Percentiles rank a stretch among this genome's conserved stretches.
These are phyloP conservation scores for Scenedesmus sp. DNA, from an alignment of 163 green algal genomes.

Conservation along the genomic window DNA sequence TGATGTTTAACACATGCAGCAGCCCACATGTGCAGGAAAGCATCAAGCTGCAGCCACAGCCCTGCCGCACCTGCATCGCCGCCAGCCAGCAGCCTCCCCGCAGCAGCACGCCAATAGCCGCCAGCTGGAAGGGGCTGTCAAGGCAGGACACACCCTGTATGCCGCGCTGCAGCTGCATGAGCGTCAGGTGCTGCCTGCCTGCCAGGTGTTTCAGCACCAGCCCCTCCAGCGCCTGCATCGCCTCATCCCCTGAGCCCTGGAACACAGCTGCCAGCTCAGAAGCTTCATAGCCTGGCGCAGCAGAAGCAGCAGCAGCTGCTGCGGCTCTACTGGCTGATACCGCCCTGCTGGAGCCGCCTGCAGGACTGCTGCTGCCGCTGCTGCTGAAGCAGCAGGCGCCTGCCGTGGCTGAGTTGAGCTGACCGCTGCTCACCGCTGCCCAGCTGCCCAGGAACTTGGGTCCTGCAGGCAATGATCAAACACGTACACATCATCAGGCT, in stretches of 20 bases:
- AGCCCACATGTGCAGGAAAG: background rate
- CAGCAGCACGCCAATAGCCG: constrained; percentile 37
- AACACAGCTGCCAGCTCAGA: constrained; percentile 30
- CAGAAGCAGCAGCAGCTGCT: constrained; percentile 4
- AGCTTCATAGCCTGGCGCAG: background rate
- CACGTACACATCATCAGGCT: background rate
- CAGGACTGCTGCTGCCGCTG: background rate
- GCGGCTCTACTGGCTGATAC: background rate
- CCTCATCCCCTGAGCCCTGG: constrained; percentile 4
- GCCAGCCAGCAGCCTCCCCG: constrained; percentile 27
- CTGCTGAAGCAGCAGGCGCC: background rate
- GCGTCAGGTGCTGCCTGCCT: constrained; percentile 21
- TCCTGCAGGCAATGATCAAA: background rate
- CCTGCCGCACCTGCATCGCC: constrained; percentile 25
- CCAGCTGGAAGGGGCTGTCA: constrained; percentile 43
- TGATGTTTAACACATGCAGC: background rate
- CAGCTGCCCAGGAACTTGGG: constrained; percentile 39
- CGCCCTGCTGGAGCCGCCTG: background rate
- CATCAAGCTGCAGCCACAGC: no score
- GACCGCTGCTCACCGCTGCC: constrained; percentile 25
- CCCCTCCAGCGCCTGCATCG: constrained; percentile 27
- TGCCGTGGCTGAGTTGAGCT: constrained; percentile 21
- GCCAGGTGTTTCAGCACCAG: constrained; percentile 22
- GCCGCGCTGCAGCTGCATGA: constrained; percentile 47
- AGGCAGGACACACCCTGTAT: constrained; percentile 30